Percentiles rank a stretch among this genome's conserved stretches.
Conservation (phyloP, 495 filamentous ascomycete genomes). For the Podospora fimiseda region DNA sequence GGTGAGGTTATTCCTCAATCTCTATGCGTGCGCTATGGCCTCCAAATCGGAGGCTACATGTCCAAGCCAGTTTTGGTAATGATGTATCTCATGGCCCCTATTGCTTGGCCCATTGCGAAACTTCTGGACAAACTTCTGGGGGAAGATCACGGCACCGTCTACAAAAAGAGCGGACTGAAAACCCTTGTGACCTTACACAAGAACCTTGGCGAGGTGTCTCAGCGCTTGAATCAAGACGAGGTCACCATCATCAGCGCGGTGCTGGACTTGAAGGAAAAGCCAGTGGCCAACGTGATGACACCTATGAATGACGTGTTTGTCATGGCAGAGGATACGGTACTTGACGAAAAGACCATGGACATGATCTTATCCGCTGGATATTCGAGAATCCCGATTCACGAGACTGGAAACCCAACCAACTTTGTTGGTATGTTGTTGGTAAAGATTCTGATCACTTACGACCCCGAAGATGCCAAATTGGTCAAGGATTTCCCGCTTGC, state of each 20-base stretch:
- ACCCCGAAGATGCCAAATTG: slow-evolving; percentile 80
- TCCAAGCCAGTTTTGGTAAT: slow-evolving; percentile 77
- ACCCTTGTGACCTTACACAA: slow-evolving; percentile 85
- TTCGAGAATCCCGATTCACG: slow-evolving; percentile 89
- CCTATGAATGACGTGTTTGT: slow-evolving; percentile 96
- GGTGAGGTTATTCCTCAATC: slow-evolving; percentile 95
- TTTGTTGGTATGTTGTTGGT: slow-evolving; percentile 97
- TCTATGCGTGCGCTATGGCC: slow-evolving; percentile 90
- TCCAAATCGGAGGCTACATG: slow-evolving; percentile 95
- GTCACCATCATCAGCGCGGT: slow-evolving; percentile 98
- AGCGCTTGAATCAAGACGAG: slow-evolving; percentile 92
- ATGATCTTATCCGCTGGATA: slow-evolving; percentile 87
- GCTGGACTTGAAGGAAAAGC: slow-evolving; percentile 90
- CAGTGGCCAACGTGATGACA: slow-evolving; percentile 93
- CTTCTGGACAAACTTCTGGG: slow-evolving; percentile 82
- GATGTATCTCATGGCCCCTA: slow-evolving; percentile 84
- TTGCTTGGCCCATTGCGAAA: slow-evolving; percentile 87
- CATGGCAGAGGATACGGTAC: slow-evolving; percentile 83
- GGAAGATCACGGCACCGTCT: slow-evolving; percentile 87
- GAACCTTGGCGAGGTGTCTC: slow-evolving; percentile 74
- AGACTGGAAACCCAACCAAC: slow-evolving; percentile 72
- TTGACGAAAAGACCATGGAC: slow-evolving; percentile 91
- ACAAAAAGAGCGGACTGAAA: slow-evolving; percentile 86
- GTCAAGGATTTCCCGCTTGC: slow-evolving; percentile 89
- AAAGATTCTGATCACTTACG: slow-evolving; percentile 97